Evolutionary conservation across 2,329 filamentous ascomycete genomes (phyloP).

Genomic region (Colletotrichum cuscutae): DNA sequence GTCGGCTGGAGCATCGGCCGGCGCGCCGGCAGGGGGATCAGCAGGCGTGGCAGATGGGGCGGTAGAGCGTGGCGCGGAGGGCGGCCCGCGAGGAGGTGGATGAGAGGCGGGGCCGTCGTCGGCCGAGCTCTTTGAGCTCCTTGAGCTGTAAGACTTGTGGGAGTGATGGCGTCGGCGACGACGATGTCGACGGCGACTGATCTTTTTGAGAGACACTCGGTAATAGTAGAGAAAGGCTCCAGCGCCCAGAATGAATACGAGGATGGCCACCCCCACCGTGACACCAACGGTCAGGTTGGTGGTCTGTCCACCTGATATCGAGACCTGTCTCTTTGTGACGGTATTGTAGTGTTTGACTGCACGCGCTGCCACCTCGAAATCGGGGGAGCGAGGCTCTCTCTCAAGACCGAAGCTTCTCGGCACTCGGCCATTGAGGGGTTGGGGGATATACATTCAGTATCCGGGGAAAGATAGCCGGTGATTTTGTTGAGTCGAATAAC

Average conservation of each 20-base stretch:
- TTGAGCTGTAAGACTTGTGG: conserved; percentile 45
- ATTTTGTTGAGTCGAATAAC: neutral
- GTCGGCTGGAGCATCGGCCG: conserved; percentile 16
- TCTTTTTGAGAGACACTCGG: conserved; percentile 49
- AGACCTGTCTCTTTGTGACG: conserved; percentile 23
- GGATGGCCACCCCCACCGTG: conserved; percentile 53
- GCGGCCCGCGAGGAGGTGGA: conserved; percentile 10
- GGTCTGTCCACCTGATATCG: conserved; percentile 38
- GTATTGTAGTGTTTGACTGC: neutral
- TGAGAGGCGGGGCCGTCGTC: conserved; percentile 18
- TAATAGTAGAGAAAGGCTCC: conserved; percentile 53
- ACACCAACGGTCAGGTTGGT: conserved; percentile 55
- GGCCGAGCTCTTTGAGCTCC: conserved; percentile 48
- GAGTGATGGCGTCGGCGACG: conserved; percentile 35
- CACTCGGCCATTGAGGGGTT: neutral
- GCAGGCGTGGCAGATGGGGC: neutral
- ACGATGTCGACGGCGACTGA: conserved; percentile 42
- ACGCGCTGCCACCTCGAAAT: neutral
- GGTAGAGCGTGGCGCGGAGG: neutral
- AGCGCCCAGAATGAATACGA: conserved; percentile 50
- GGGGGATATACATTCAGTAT: conserved; percentile 33
- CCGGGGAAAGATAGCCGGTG: neutral
- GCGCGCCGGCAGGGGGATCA: conserved; percentile 12
- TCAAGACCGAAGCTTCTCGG: neutral
- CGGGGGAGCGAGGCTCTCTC: neutral